Conservation (phyloP, 2,329 filamentous ascomycete genomes). For the Aschersonia sp. region DNA sequence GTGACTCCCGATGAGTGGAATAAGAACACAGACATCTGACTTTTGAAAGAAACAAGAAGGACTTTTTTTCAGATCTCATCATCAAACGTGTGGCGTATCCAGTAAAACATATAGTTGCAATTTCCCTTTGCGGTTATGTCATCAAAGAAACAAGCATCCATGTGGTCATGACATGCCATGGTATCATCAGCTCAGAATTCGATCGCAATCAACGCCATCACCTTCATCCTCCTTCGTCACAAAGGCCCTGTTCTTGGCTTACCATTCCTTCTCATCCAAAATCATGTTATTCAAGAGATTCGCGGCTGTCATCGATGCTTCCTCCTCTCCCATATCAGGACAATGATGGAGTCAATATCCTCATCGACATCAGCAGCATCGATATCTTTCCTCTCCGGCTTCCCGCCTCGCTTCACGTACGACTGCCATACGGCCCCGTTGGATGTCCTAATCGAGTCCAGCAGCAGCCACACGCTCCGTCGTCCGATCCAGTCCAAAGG, state of each 20-base stretch:
- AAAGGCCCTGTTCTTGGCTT: no score
- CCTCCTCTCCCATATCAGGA: constrained; percentile 23
- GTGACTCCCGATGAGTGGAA: constrained; percentile 9
- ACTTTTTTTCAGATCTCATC: no score
- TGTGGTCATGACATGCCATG: no score
- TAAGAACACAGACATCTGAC: no score
- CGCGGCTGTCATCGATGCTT: background rate
- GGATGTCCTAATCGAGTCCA: constrained; percentile 21
- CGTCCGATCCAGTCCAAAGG: constrained; percentile 20
- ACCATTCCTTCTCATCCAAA: background rate
- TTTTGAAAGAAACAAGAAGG: no score
- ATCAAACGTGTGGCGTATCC: no score
- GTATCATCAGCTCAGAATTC: no score
- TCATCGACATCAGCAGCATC: constrained; percentile 5
- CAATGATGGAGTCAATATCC: constrained; percentile 23
- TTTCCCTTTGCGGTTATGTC: no score
- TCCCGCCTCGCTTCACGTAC: constrained; percentile 21
- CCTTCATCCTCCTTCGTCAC: no score
- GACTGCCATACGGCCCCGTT: constrained; percentile 30
- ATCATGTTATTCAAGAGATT: background rate
- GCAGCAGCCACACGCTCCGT: constrained; percentile 24
- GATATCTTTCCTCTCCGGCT: constrained; percentile 3
- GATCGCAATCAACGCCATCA: no score
- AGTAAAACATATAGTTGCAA: no score
- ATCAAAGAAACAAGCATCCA: no score